Evolutionary conservation across 495 filamentous ascomycete genomes (phyloP), one percentile per base, ranked within the genome.

Genomic region (Mycothermus thermophilus): DNA sequence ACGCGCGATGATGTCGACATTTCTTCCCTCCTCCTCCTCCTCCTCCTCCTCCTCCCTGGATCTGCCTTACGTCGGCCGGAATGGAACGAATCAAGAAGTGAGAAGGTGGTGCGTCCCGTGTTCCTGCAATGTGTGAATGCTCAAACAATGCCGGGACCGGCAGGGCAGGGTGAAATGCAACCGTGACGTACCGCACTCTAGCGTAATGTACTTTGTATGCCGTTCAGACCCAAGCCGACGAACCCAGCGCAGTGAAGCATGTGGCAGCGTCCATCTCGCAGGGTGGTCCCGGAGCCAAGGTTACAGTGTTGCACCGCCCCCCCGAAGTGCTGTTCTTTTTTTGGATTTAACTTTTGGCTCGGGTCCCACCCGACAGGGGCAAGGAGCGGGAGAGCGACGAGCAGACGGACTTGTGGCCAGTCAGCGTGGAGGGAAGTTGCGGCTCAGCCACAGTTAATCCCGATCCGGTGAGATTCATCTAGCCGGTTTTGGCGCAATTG

Each of bases 331-430:
- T 39, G 26, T 44, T 49, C 47, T 53, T 51, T 55, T 55, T 55
- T 55, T 55, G 50, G 50, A 55, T 48, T 48, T 50, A 53, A 43
- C 30, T 41, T 50, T 50, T 52, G 42, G 26, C 30, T 24, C 19
- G 37, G 41, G 12, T 18, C 14, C 8, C 28, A 35, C 32, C 18
- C 18, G 19, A 15, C 32, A 17, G 12, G 20, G n/a, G 27, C 5
- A 24, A 26, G 20, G 33, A 7, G 6, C 31, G 26, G 21, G 27
- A 1, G 17, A 3, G 14, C 14, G 15, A 34, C 32, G 40, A 41
- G 32, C 41, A 21, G 11, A 17, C 14, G 49, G 52, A 48, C 50
- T 45, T 44, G 26, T 14, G 18, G 31, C 52, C 52, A 55, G 43
- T 53, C 25, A 48, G 26, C 24, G 22, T 20, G 18, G 23, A 16